A percentile compares a stretch with the other conserved stretches of the same genome.
These are phyloP conservation scores for Gymnopus androsaceus DNA, from an alignment of 1,284 basidiomycete genomes.

Conservation along the genomic window DNA sequence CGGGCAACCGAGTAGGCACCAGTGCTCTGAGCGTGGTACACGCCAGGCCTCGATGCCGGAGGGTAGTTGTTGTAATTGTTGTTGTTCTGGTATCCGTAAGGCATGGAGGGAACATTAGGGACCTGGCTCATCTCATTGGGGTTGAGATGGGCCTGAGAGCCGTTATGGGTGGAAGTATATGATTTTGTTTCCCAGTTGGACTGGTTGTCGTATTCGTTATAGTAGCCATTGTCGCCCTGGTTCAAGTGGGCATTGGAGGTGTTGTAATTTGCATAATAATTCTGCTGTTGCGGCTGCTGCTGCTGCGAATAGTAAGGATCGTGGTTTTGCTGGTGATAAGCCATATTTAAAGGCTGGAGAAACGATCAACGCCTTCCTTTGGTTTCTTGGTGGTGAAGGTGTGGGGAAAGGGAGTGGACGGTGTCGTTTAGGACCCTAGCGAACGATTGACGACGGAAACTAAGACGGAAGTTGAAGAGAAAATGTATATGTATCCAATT, in stretches of 20 bases:
- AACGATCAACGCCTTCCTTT: slow-evolving; percentile 11
- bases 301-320: slow-evolving; percentile 47
- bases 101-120: slow-evolving; percentile 57
- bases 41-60: slow-evolving; percentile 50
- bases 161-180: slow-evolving; percentile 52
- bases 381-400: background rate
- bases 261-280: slow-evolving; percentile 31
- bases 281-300: slow-evolving; percentile 28
- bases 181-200: slow-evolving; percentile 59
- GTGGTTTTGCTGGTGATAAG: slow-evolving; percentile 54
- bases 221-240: slow-evolving; percentile 22
- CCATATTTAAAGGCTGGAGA: slow-evolving; percentile 41
- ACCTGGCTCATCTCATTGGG: slow-evolving; percentile 61
- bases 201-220: slow-evolving; percentile 46
- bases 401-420: slow-evolving; percentile 15
- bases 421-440: background rate
- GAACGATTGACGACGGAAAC: slow-evolving; percentile 14
- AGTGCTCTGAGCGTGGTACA: slow-evolving; percentile 48
- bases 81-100: slow-evolving; percentile 41
- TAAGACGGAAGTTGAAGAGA: background rate
- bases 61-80: slow-evolving; percentile 60
- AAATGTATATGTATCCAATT: no score
- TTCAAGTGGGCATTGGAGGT: slow-evolving; percentile 20
- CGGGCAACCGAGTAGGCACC: slow-evolving; percentile 68
- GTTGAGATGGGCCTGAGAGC: slow-evolving; percentile 72